These are phyloP conservation scores for Rhodotorula diobovata DNA, from an alignment of 768 basidiomycete genomes.

Conservation along the genomic window DNA sequence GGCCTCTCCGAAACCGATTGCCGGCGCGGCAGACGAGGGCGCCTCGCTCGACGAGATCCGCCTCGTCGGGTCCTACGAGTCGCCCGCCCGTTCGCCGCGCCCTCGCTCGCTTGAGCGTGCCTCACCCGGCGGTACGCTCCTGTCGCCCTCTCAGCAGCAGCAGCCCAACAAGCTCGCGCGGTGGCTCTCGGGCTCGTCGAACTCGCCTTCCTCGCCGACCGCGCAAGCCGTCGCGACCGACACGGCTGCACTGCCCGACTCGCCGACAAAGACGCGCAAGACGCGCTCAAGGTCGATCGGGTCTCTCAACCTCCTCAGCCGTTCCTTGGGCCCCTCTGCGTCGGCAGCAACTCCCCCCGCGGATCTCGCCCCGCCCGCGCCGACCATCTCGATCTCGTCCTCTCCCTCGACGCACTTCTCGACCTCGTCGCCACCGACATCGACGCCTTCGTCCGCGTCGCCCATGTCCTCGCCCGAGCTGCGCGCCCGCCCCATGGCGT, in stretches of 20 bases:
- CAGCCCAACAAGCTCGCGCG: not conserved
- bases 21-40: not conserved
- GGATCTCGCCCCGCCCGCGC: not conserved
- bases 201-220: not conserved
- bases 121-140: not conserved
- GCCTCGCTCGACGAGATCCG: not conserved
- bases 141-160: not conserved
- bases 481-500: too few species aligned
- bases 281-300: slow-evolving; percentile 23
- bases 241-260: not conserved
- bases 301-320: slow-evolving; percentile 18
- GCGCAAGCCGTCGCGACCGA: not conserved
- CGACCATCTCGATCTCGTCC: slow-evolving; percentile 23
- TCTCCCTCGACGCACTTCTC: slow-evolving; percentile 9
- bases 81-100: not conserved
- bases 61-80: slow-evolving; percentile 3
- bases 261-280: not conserved
- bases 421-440: not conserved
- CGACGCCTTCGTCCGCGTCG: not conserved
- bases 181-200: slow-evolving; percentile 5
- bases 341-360: not conserved
- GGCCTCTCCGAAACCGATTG: not conserved
- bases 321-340: not conserved
- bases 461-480: not conserved
- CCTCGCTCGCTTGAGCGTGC: not conserved